Evolutionary conservation across 2,329 filamentous ascomycete species (phyloP).

Genomic region (Amphichorda felina): DNA sequence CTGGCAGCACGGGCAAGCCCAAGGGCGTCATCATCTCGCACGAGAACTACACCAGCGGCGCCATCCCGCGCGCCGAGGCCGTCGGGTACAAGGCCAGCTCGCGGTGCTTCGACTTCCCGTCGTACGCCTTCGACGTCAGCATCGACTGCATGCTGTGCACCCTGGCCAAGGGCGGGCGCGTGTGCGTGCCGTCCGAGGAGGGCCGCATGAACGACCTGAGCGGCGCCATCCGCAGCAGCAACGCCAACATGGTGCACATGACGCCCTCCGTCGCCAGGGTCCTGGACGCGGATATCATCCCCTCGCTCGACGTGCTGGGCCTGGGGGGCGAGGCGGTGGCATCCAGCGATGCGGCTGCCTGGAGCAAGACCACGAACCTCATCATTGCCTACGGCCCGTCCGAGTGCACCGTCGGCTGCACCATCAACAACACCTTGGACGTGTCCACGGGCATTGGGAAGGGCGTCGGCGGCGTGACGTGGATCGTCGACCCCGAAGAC

Average conservation of each 20-base stretch:
- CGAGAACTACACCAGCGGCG: conserved; percentile 32
- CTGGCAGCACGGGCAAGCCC: conserved; percentile 50
- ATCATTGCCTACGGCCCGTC: conserved; percentile 42
- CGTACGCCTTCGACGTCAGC: conserved; percentile 43
- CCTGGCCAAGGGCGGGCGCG: conserved; percentile 33
- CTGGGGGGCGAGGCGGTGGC: conserved; percentile 42
- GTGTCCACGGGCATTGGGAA: conserved; percentile 32
- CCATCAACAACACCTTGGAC: conserved; percentile 30
- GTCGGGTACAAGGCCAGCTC: conserved; percentile 29
- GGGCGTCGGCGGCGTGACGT: conserved; percentile 33
- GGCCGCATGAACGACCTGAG: conserved; percentile 38
- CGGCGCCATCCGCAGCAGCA: conserved; percentile 28
- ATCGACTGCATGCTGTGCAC: conserved; percentile 43
- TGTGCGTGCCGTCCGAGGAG: conserved; percentile 42
- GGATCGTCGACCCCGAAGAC: conserved; percentile 37
- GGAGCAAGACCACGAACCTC: conserved; percentile 32
- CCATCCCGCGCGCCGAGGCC: conserved; percentile 26
- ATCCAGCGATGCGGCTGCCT: conserved; percentile 31
- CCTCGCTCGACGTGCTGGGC: conserved; percentile 32
- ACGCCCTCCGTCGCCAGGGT: conserved; percentile 37
- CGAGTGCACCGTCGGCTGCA: conserved; percentile 41
- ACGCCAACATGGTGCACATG: conserved; percentile 36
- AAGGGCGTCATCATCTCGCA: conserved; percentile 48
- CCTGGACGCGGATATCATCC: conserved; percentile 31
- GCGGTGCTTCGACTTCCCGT: conserved; percentile 34